phyloP scores from a whole-genome alignment of 495 filamentous ascomycete species.

The Tuber brumale region DNA sequence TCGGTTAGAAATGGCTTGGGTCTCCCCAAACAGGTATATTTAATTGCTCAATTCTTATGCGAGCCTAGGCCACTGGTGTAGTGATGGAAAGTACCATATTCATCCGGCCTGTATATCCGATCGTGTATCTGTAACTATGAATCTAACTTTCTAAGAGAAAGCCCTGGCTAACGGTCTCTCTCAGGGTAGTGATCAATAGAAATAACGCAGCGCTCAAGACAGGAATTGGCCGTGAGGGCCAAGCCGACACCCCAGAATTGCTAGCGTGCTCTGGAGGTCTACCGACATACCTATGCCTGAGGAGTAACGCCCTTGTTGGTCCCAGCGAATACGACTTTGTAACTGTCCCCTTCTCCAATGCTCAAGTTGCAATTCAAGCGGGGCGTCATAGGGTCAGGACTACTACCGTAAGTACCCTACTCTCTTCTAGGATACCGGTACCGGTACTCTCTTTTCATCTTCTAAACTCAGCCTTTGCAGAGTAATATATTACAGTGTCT shows the following conservation, averaged over 20 bases:
- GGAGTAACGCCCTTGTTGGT: not conserved
- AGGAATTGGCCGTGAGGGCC: not conserved
- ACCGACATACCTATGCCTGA: not conserved
- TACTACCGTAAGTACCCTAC: not conserved
- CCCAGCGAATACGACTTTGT: not conserved
- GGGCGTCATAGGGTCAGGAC: not conserved
- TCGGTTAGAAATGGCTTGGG: not conserved
- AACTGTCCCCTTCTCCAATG: not conserved
- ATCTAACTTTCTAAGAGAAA: not conserved
- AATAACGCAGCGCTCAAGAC: not conserved
- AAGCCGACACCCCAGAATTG: not conserved
- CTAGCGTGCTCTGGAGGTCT: not conserved
- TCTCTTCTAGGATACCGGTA: not conserved
- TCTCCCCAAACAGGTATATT: not conserved
- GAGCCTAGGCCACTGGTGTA: not conserved
- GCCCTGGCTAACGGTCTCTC: not conserved
- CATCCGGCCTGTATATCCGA: not conserved
- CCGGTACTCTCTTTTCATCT: not conserved
- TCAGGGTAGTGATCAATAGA: not conserved
- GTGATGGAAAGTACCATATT: not conserved
- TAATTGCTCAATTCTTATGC: not conserved
- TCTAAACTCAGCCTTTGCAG: not conserved
- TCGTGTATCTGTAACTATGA: not conserved
- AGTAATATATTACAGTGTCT: not conserved
- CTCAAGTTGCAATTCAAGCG: not conserved